These are phyloP conservation scores for Rhododendron molle DNA, from an alignment of 148 eudicot species.

Conservation along the genomic window DNA sequence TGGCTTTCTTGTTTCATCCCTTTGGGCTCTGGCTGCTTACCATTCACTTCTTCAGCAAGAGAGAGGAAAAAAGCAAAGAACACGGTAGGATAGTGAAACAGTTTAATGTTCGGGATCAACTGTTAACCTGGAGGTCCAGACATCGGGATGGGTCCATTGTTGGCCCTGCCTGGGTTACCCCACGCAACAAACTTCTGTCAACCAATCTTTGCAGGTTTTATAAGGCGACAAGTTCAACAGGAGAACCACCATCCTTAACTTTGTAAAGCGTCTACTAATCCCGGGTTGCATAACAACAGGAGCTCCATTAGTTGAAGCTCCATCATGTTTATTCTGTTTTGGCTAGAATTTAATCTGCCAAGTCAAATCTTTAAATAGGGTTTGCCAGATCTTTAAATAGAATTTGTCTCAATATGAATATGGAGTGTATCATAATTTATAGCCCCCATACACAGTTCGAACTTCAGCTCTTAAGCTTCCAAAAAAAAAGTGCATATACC, in stretches of 20 bases:
- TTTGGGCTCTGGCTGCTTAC: not conserved
- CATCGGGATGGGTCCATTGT: not conserved
- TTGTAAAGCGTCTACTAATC: not conserved
- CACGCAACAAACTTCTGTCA: not conserved
- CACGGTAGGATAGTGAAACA: not conserved
- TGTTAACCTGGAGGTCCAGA: not conserved
- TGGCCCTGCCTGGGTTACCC: not conserved
- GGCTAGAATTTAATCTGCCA: not conserved
- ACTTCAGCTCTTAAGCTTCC: not conserved
- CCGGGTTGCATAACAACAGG: not conserved
- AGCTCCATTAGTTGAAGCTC: not conserved
- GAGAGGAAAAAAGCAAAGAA: not conserved
- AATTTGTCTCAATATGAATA: not conserved
- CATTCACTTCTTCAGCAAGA: not conserved
- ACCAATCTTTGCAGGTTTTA: not conserved
- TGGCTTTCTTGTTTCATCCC: not conserved
- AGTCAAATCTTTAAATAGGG: not conserved
- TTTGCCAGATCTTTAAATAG: not conserved
- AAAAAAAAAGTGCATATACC: not conserved
- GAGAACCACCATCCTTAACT: not conserved
- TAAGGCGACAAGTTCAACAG: not conserved
- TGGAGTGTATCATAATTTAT: too few relatives aligned
- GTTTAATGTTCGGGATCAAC: not conserved
- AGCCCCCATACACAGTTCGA: not conserved
- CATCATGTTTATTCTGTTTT: not conserved